These are phyloP conservation scores for Dissophora ornata DNA, from an alignment of 192 early-diverging fungal species.

Conservation along the genomic window DNA sequence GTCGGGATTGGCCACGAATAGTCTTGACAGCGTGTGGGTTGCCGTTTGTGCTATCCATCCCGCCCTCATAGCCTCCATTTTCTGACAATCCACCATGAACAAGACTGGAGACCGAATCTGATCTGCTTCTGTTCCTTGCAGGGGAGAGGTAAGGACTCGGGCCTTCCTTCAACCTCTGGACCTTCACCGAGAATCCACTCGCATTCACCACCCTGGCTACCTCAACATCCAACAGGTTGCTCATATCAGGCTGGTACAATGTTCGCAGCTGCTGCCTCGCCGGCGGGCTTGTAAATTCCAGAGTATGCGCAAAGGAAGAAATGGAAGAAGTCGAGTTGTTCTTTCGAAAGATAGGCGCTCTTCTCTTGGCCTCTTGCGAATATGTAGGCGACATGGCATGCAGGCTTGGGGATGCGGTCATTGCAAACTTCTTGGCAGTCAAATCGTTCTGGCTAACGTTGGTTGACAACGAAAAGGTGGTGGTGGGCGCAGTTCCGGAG, in stretches of 20 bases:
- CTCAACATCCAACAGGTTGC: constrained; percentile 68
- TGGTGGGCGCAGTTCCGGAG: constrained; percentile 32
- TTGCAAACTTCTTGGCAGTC: constrained; percentile 13
- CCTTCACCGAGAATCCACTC: constrained; percentile 63
- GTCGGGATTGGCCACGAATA: constrained; percentile 32
- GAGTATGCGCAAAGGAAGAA: constrained; percentile 2
- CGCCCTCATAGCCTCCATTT: constrained; percentile 26
- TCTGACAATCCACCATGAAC: constrained; percentile 31
- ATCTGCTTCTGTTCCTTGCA: constrained; percentile 11
- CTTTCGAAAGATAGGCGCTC: constrained; percentile 23
- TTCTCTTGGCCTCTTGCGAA: constrained; percentile 33
- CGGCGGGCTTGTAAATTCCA: constrained; percentile 6
- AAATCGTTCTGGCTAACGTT: constrained; percentile 2
- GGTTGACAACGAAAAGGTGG: neutral
- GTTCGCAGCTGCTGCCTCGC: constrained; percentile 20
- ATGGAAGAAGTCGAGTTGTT: constrained; percentile 35
- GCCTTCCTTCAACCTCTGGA: constrained; percentile 59
- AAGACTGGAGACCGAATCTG: constrained; percentile 35
- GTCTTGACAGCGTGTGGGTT: constrained; percentile 35
- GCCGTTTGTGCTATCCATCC: constrained; percentile 25
- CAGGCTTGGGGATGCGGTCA: constrained; percentile 15
- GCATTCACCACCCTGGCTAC: constrained; percentile 70
- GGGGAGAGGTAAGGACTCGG: constrained; percentile 15
- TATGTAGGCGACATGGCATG: constrained; percentile 41
- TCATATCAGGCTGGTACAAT: constrained; percentile 59